Evolutionary conservation across 495 filamentous ascomycete species (phyloP), one percentile per base, ranked within the genome.

Genomic region (Aspergillus sclerotioniger): DNA sequence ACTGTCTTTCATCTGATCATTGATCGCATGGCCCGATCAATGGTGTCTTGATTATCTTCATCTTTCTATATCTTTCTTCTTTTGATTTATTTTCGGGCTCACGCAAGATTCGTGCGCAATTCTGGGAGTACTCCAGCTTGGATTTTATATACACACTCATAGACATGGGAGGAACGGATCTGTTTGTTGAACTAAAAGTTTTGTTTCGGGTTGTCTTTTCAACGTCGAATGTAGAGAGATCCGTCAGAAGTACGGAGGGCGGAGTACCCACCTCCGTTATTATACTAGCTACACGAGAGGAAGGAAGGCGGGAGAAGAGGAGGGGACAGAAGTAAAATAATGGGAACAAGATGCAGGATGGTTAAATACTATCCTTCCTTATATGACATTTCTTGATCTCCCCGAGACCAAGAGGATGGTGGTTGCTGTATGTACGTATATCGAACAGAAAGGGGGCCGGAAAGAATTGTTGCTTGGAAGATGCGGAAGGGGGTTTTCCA

Each of bases 1-100:
- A 43, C 51, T 17, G 46, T 10, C 28, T 33, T 53, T 51, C 28
- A n/a, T 50, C 54, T 54, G 7, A 45, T 54, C 13, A 16, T 20
- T 21, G 37, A 41, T 41, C 37, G 13, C 37, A 41, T 41, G 37
- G 37, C 15, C 37, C 37, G 13, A 41, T 41, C 37, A 15, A n/a
- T 41, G 37, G 1, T 15, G 13, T 37, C 12, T 41, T 41, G 12
- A 41, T 41, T 15, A 8, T 33, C 19, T 53, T 41, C 28, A 53
- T 53, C 53, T 46, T 13, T 35, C 13, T 54, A 17, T 47, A 48
- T 35, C 37, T 31, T 17, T 13, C 3, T 41, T n/a, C n/a, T n/a
- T n/a, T 44, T n/a, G 37, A 31, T 59, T 54, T 54, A 13, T 19
- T 8, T 20, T 16, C 29, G 12, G 43, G 52, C 25, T 25, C 19